These are phyloP conservation scores for Hemerocallis citrina DNA, from an alignment of 106 monocot genomes.

Conservation along the genomic window DNA sequence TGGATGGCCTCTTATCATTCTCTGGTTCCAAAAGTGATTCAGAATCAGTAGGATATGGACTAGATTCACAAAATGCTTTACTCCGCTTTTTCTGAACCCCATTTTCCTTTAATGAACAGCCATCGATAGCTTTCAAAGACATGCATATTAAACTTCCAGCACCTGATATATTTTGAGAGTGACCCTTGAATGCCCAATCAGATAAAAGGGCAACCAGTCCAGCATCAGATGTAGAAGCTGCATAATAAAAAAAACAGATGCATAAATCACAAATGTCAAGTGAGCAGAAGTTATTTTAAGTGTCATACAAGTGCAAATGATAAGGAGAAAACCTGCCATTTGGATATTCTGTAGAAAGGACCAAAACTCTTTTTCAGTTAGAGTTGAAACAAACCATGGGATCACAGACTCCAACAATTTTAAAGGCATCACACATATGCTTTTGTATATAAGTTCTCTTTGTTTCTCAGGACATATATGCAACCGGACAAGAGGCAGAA, in stretches of 20 bases:
- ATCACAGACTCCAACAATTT: slow-evolving; percentile 80
- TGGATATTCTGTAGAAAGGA: slow-evolving; percentile 71
- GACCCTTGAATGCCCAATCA: slow-evolving; percentile 80
- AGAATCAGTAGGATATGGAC: slow-evolving; percentile 11
- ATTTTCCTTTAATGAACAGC: slow-evolving; percentile 15
- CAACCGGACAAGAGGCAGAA: slow-evolving; percentile 71
- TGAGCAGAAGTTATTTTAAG: not conserved
- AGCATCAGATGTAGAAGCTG: slow-evolving; percentile 63
- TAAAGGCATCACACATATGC: slow-evolving; percentile 82
- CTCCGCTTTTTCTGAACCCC: slow-evolving; percentile 16
- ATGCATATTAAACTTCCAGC: slow-evolving; percentile 44
- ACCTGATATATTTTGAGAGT: slow-evolving; percentile 34
- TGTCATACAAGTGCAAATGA: not conserved
- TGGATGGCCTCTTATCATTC: slow-evolving; percentile 23
- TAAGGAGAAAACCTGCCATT: slow-evolving; percentile 52
- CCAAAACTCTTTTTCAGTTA: slow-evolving; percentile 53
- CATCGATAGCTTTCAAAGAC: slow-evolving; percentile 15
- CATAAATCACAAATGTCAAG: not conserved
- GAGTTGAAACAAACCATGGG: slow-evolving; percentile 74
- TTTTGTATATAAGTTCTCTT: slow-evolving; percentile 63
- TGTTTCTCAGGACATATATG: slow-evolving; percentile 71
- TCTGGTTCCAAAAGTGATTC: slow-evolving; percentile 1
- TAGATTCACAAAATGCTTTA: slow-evolving; percentile 29
- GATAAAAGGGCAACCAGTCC: slow-evolving; percentile 73
- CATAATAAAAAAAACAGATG: slow-evolving; percentile 10